Percentiles rank a stretch among this genome's conserved stretches.
Conservation (phyloP, 306 rosid species). For the Glycine latifolia region DNA sequence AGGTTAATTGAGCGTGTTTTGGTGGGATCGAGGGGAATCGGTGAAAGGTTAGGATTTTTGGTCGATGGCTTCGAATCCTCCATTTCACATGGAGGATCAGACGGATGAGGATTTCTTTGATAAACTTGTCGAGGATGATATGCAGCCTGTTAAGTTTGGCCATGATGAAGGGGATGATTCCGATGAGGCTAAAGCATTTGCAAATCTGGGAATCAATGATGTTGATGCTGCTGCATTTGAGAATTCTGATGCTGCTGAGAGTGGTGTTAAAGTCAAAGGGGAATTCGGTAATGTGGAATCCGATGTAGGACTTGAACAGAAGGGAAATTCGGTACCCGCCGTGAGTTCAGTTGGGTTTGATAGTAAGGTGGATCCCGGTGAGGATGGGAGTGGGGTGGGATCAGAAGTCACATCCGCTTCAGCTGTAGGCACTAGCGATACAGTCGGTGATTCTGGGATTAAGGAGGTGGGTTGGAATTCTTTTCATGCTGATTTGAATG, state of each 20-base stretch:
- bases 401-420: slow-evolving; percentile 38
- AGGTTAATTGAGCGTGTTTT: slow-evolving; percentile 23
- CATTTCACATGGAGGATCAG: slow-evolving; percentile 86
- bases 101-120: slow-evolving; percentile 93
- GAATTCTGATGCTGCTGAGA: slow-evolving; percentile 45
- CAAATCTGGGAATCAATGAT: slow-evolving; percentile 61
- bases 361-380: slow-evolving; percentile 36
- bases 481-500: slow-evolving; percentile 71
- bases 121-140: slow-evolving; percentile 83
- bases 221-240: slow-evolving; percentile 54
- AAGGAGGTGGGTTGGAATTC: slow-evolving; percentile 87
- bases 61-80: slow-evolving; percentile 86
- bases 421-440: slow-evolving; percentile 44
- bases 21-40: slow-evolving; percentile 42
- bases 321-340: slow-evolving; percentile 37
- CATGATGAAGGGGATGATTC: slow-evolving; percentile 59
- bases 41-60: slow-evolving; percentile 56
- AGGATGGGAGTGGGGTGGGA: slow-evolving; percentile 48
- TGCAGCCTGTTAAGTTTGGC: slow-evolving; percentile 47
- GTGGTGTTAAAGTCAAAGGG: slow-evolving; percentile 40
- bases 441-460: slow-evolving; percentile 52
- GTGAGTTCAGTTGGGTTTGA: slow-evolving; percentile 52
- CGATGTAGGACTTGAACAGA: slow-evolving; percentile 43
- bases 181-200: slow-evolving; percentile 65
- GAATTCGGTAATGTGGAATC: slow-evolving; percentile 41